Base-by-base conservation (phyloP, 495 filamentous ascomycete species). In the Aspergillus asperescens region DNA sequence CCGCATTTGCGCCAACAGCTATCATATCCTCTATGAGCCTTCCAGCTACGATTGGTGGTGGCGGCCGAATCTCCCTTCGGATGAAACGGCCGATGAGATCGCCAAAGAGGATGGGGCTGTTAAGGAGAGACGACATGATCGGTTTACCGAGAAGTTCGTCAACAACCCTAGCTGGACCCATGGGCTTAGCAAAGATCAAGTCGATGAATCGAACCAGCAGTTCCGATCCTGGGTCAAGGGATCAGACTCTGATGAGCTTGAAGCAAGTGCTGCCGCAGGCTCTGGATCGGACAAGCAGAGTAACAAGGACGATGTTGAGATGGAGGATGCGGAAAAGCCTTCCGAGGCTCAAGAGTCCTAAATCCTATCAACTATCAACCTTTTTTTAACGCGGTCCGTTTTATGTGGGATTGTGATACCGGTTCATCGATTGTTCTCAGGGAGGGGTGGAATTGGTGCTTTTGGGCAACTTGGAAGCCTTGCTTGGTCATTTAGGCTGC, bases 131-230 rank as follows among this genome's bases (percentile, higher is more conserved):
- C 76, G 83, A 20, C 77, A 71, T 7, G 80, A 87, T 51, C 71
- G 74, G 51, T 84, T 87, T 64, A 75, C 75, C 52, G 86, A 92
- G 68, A 83, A 83, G 65, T 79, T 89, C 50, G 75, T 90, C 16
- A 81, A 82, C 59, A 90, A 89, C 63, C 86, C 84, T 46, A 67
- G 66, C 23, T 92, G 87, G 85, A 89, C 90, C 72, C 83, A 83
- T 56, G 82, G 77, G 9, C 63, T 86, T 38, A 82, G 77, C 65
- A 81, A 82, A 49, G 86, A 87, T 42, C 77, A 87, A 45, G 87
- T 90, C 32, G 81, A 89, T 51, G 78, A 79, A 55, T 75, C 73
- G 16, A 89, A 88, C 54, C 74, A 81, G 55, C 77, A 76, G 3
- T 89, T 81, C 68, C 72, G 71, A 6, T 68, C 67, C 5, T 75